Evolutionary conservation across 1,139 yeast genomes (phyloP), one percentile per base, ranked within the genome.

Genomic region (Nematodospora anomalae): DNA sequence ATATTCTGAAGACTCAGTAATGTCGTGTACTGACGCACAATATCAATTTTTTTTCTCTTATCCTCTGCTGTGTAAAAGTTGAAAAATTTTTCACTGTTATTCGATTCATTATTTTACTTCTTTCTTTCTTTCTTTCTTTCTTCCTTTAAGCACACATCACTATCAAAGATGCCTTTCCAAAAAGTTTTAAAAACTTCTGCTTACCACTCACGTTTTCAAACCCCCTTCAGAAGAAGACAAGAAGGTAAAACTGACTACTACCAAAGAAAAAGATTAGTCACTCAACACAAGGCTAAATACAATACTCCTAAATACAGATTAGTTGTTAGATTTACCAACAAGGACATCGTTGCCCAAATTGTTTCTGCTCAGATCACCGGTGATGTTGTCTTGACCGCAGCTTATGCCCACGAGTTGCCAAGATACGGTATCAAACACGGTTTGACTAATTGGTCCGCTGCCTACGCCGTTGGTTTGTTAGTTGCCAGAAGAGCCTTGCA

Each of bases 211-310:
- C 92, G 99, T 74, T 92, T 83, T 96, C 99, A 92, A 81, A 92
- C 98, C 71, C 97, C 97, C 59, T 92, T 89, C 96, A 89, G 98
- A 76, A 89, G 99, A 84, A 88, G 99, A 86, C 89, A 95, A 72
- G 97, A 94, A 78, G 99, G 98, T 79, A 92, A 94, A 84, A 92
- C 99, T 71, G 99, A 92, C 74, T 92, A 90, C 96, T 92, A 90
- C 83, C 97, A 95, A 75, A 92, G 99, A 83, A 92, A 92, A 95
- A 89, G 98, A 81, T 80, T 92, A 71, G 94, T 92, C 67, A 80
- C 97, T 64, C 99, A 92, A 80, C 97, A 90, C 92, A 92, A 92
- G 92, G 96, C 96, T 71, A 92, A 94, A 83, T 92, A 92, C 95
- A 85, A 83, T 85, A 72, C 96, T 67, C 98, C 98, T 76, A 92